Evolutionary conservation across 2,329 filamentous ascomycete genomes (phyloP).

Genomic region (Ophiostoma piceae): DNA sequence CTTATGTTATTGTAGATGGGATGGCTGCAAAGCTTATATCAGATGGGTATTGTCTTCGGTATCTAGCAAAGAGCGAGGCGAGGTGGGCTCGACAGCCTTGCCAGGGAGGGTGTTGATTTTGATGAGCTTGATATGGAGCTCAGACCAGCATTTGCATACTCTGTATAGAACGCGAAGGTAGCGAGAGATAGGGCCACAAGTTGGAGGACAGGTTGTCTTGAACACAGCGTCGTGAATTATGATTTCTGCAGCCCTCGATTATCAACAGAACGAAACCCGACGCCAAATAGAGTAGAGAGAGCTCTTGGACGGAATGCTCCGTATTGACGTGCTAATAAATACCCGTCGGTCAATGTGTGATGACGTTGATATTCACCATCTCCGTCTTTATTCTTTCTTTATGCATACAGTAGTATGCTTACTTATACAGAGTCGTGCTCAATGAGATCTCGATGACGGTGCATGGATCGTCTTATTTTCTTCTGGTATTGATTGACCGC

Average conservation of each 20-base stretch:
- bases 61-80: slow-evolving; percentile 2
- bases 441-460: background rate
- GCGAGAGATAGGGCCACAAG: too few relatives aligned
- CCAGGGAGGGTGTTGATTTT: background rate
- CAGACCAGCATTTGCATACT: too few relatives aligned
- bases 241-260: background rate
- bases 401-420: background rate
- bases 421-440: background rate
- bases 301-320: background rate
- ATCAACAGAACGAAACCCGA: background rate
- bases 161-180: too few relatives aligned
- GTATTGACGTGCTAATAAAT: slow-evolving; percentile 6
- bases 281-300: background rate
- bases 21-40: background rate
- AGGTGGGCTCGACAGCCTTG: slow-evolving; percentile 3
- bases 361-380: background rate
- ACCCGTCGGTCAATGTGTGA: background rate
- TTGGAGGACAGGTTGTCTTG: too few relatives aligned
- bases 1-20: background rate
- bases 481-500: background rate
- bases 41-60: background rate
- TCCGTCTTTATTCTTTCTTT: too few relatives aligned
- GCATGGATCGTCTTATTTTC: background rate
- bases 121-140: too few relatives aligned
- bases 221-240: too few relatives aligned